phyloP scores from a whole-genome alignment of 352 stramenopile species.

The Phytophthora tubulina region DNA sequence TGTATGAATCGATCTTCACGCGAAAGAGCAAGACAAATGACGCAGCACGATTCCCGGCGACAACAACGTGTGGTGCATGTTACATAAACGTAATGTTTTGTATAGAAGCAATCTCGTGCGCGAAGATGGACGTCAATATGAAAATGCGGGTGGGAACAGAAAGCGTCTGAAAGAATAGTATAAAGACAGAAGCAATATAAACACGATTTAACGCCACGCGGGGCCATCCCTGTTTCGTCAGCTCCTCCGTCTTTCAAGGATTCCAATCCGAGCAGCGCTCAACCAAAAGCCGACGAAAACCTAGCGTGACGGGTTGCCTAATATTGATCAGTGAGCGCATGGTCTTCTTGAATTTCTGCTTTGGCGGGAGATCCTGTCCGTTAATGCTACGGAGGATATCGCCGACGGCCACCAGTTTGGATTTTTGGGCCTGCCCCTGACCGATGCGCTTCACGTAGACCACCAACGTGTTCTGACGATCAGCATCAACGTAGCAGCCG shows the following conservation, averaged over 20 bases:
- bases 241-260: slow-evolving; percentile 3
- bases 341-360: slow-evolving; percentile 47
- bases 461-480: slow-evolving; percentile 40
- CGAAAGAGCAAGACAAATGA: slow-evolving; percentile 3
- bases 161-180: slow-evolving; percentile 46
- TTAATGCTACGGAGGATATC: slow-evolving; percentile 59
- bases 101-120: slow-evolving; percentile 39
- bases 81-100: slow-evolving; percentile 38
- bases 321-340: slow-evolving; percentile 44
- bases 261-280: slow-evolving; percentile 36
- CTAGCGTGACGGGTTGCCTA: slow-evolving; percentile 49
- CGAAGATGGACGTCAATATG: slow-evolving; percentile 18
- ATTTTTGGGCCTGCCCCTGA: slow-evolving; percentile 42
- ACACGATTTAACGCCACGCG: slow-evolving; percentile 31
- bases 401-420: slow-evolving; percentile 47
- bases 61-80: slow-evolving; percentile 14
- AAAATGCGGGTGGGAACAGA: slow-evolving; percentile 10
- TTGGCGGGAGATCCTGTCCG: slow-evolving; percentile 36
- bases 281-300: slow-evolving; percentile 51
- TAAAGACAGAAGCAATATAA: slow-evolving; percentile 42
- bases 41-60: slow-evolving; percentile 11
- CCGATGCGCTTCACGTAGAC: slow-evolving; percentile 58
- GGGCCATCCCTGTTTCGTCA: slow-evolving; percentile 7
- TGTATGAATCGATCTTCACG: slow-evolving; percentile 8
- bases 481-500: slow-evolving; percentile 49